Conservation (phyloP, 805 yeast genomes). For the Aciculoconidium aculeatum region DNA sequence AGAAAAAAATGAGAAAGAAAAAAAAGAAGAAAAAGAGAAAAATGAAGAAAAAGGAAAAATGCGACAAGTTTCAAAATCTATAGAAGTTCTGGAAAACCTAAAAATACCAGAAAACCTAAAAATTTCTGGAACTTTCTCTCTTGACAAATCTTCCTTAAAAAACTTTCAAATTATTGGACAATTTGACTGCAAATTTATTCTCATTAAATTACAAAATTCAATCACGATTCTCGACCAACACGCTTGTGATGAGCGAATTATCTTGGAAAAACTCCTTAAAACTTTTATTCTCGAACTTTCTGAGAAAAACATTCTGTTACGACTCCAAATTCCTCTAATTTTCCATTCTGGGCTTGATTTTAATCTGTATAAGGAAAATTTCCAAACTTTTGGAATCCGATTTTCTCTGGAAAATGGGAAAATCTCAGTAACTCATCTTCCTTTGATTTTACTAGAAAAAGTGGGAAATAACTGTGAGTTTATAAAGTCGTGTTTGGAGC, state of each 20-base stretch:
- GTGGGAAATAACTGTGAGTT: slow-evolving; percentile 18
- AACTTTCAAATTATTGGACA: slow-evolving; percentile 61
- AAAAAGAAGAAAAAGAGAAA: too few relatives aligned
- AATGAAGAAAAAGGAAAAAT: too few relatives aligned
- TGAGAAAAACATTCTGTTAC: too few relatives aligned
- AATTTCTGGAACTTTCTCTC: too few relatives aligned
- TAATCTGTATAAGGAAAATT: too few relatives aligned
- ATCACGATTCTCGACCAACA: slow-evolving; percentile 67
- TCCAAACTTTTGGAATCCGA: slow-evolving; percentile 15
- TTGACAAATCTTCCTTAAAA: too few relatives aligned
- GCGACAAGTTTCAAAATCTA: too few relatives aligned
- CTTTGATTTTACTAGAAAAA: slow-evolving; percentile 34
- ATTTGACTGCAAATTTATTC: slow-evolving; percentile 58
- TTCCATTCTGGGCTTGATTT: too few relatives aligned
- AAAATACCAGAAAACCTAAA: too few relatives aligned
- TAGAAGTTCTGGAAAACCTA: too few relatives aligned
- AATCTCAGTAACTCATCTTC: slow-evolving; percentile 37
- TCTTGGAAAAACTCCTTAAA: slow-evolving; percentile 46
- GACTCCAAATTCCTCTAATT: too few relatives aligned
- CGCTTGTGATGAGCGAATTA: slow-evolving; percentile 75
- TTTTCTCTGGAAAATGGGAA: slow-evolving; percentile 5
- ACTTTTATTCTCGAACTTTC: slow-evolving; percentile 31
- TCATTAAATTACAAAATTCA: slow-evolving; percentile 21
- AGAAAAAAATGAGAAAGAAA: too few relatives aligned
- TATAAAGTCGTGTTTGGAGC: slow-evolving; percentile 35